Percentiles rank a stretch among this genome's conserved stretches.
phyloP scores from a whole-genome alignment of 1,284 basidiomycete species.

The Stereum hirsutum region DNA sequence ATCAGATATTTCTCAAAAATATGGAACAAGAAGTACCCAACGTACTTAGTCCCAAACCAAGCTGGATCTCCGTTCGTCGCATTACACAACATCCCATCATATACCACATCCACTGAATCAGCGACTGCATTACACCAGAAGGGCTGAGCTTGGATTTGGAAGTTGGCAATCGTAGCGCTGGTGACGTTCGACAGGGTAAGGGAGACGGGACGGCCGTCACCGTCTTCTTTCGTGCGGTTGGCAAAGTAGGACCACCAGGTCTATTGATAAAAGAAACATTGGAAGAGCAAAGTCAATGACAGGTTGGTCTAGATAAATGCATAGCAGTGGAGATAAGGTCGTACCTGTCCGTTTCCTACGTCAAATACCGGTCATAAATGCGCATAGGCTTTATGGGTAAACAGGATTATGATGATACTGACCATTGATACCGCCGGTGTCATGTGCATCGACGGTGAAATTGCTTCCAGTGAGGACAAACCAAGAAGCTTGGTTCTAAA shows the following conservation, averaged over 20 bases:
- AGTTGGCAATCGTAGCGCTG: slow-evolving; percentile 38
- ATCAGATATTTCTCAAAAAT: not conserved
- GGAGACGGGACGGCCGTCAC: slow-evolving; percentile 54
- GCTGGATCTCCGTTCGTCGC: slow-evolving; percentile 48
- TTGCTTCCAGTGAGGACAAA: not conserved
- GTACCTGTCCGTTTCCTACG: not conserved
- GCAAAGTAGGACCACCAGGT: slow-evolving; percentile 40
- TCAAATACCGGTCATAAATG: too few relatives aligned
- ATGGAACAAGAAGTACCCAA: slow-evolving; percentile 4
- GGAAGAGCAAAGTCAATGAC: not conserved
- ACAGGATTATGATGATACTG: too few relatives aligned
- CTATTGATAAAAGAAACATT: not conserved
- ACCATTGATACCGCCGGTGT: slow-evolving; percentile 1
- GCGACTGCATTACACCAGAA: slow-evolving; percentile 60
- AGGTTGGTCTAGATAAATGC: too few relatives aligned
- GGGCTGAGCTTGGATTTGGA: slow-evolving; percentile 47
- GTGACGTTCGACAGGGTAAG: slow-evolving; percentile 44
- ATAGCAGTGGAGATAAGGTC: not conserved
- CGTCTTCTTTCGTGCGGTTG: slow-evolving; percentile 36
- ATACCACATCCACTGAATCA: slow-evolving; percentile 42
- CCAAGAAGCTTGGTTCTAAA: not conserved
- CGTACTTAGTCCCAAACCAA: slow-evolving; percentile 41
- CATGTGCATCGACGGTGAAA: not conserved
- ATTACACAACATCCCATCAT: slow-evolving; percentile 55
- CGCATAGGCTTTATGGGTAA: too few relatives aligned